Conservation (phyloP, 352 stramenopile genomes). For the Thalassiosira pacifica region DNA sequence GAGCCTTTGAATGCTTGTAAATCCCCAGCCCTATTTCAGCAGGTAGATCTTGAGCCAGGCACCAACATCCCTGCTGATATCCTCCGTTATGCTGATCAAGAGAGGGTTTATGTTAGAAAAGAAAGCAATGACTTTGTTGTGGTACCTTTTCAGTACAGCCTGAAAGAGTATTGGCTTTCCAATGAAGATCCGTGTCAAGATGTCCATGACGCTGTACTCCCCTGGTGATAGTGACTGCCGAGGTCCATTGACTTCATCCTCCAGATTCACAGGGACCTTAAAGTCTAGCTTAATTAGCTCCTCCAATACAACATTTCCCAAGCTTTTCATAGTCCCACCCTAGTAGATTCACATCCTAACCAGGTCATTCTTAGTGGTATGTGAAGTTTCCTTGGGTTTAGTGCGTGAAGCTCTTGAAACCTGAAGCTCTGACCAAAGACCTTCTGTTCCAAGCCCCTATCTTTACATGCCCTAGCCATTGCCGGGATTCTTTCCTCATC, state of each 20-base stretch:
- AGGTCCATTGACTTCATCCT: background rate
- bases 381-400: too few relatives aligned
- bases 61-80: background rate
- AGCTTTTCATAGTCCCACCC: background rate
- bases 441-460: background rate
- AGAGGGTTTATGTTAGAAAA: background rate
- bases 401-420: background rate
- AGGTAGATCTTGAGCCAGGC: slow-evolving; percentile 6
- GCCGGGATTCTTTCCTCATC: background rate
- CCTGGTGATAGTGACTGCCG: background rate
- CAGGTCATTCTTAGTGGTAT: background rate
- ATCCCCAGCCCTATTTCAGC: background rate
- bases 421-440: background rate
- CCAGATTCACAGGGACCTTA: background rate
- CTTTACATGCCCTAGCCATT: background rate
- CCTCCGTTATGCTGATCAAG: background rate
- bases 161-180: background rate
- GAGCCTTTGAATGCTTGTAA: too few relatives aligned
- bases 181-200: background rate
- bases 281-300: background rate
- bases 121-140: background rate
- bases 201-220: background rate
- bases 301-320: background rate
- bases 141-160: background rate
- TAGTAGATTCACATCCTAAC: background rate